These are phyloP conservation scores for Cardamine occulta DNA, from an alignment of 345 rosid genomes.

Conservation along the genomic window DNA sequence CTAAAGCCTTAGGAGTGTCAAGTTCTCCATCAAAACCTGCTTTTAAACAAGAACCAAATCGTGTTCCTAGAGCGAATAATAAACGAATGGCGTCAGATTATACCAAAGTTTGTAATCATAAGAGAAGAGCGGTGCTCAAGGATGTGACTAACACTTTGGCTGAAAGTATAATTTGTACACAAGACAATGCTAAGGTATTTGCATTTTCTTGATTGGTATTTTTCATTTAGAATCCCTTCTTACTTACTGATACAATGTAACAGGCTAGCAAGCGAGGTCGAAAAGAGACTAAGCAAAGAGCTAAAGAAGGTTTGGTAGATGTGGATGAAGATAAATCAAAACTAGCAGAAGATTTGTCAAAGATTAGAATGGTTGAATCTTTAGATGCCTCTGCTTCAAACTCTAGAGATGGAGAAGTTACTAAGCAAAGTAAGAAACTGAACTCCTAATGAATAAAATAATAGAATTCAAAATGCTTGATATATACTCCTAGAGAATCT, in stretches of 20 bases:
- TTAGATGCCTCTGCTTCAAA: slow-evolving; percentile 45
- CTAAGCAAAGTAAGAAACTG: slow-evolving; percentile 27
- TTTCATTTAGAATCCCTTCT: background rate
- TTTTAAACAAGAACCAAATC: slow-evolving; percentile 65
- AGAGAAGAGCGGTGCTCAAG: slow-evolving; percentile 76
- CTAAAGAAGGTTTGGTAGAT: slow-evolving; percentile 36
- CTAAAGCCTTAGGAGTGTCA: slow-evolving; percentile 62
- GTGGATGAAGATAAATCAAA: slow-evolving; percentile 56
- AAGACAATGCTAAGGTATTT: slow-evolving; percentile 30
- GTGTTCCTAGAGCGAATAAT: slow-evolving; percentile 40
- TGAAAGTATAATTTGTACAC: slow-evolving; percentile 35
- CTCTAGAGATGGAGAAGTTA: slow-evolving; percentile 36
- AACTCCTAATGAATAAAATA: background rate
- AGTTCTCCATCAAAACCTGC: slow-evolving; percentile 58
- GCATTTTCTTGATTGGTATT: background rate
- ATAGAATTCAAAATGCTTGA: slow-evolving; percentile 27
- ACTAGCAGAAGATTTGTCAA: slow-evolving; percentile 70
- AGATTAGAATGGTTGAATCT: slow-evolving; percentile 64
- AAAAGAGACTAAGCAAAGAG: slow-evolving; percentile 43
- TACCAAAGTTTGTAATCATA: slow-evolving; percentile 52
- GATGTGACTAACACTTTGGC: slow-evolving; percentile 61
- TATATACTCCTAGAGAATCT: background rate
- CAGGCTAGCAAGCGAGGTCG: slow-evolving; percentile 51
- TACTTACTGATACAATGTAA: slow-evolving; percentile 38
- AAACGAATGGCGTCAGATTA: slow-evolving; percentile 72